Conservation (phyloP, 192 early-diverging fungal species). For the Dissophora globulifera region DNA sequence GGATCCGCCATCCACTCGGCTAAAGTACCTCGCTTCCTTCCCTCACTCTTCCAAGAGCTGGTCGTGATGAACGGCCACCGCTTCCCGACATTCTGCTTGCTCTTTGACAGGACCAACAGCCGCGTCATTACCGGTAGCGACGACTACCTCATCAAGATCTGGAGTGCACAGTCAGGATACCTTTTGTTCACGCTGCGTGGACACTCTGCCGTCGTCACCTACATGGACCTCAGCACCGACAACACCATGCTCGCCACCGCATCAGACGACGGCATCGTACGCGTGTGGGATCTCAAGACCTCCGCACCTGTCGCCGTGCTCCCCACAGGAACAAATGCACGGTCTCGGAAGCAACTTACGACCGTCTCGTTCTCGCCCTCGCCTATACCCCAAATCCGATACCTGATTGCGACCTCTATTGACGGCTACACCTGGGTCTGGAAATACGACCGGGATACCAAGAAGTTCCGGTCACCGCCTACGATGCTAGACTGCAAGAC, state of each 20-base stretch:
- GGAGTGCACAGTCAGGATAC: slow-evolving; percentile 82
- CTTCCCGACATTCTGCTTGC: slow-evolving; percentile 76
- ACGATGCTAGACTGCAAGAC: slow-evolving; percentile 62
- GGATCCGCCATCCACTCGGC: slow-evolving; percentile 4
- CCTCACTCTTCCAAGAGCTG: slow-evolving; percentile 56
- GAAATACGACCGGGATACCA: slow-evolving; percentile 69
- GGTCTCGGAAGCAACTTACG: slow-evolving; percentile 35
- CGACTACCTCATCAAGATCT: slow-evolving; percentile 87
- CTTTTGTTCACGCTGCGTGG: slow-evolving; percentile 86
- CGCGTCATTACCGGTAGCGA: slow-evolving; percentile 89
- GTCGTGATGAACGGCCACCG: slow-evolving; percentile 80
- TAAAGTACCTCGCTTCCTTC: slow-evolving; percentile 22
- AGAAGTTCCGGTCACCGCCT: slow-evolving; percentile 67
- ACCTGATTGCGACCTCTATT: slow-evolving; percentile 74
- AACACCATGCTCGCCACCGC: slow-evolving; percentile 85
- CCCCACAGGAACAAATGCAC: slow-evolving; percentile 49
- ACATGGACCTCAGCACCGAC: slow-evolving; percentile 79
- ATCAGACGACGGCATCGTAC: slow-evolving; percentile 77
- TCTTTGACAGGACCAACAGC: slow-evolving; percentile 79
- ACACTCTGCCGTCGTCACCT: slow-evolving; percentile 78
- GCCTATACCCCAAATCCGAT: slow-evolving; percentile 71
- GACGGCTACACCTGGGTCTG: slow-evolving; percentile 82
- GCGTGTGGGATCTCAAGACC: slow-evolving; percentile 80
- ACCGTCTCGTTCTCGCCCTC: slow-evolving; percentile 82
- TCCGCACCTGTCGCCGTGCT: slow-evolving; percentile 75